Conservation (phyloP, 192 early-diverging fungal genomes). For the Rhizoclosmatium sp. region DNA sequence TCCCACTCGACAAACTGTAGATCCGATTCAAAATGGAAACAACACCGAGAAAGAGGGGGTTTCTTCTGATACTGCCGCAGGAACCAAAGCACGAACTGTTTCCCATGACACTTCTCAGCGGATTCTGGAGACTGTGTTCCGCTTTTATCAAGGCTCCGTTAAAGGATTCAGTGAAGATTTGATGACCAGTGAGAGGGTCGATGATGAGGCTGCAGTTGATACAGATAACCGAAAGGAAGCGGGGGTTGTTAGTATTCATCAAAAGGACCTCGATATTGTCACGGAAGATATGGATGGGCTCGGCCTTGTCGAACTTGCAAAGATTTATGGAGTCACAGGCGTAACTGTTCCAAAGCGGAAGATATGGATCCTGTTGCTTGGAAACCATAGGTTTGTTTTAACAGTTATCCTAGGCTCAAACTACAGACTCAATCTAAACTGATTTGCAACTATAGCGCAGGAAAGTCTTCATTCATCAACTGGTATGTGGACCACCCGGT, state of each 20-base stretch:
- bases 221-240: no score
- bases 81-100: background rate
- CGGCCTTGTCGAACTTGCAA: background rate
- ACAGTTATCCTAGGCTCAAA: background rate
- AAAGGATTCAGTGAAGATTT: background rate
- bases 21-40: background rate
- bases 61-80: background rate
- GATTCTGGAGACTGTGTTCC: conserved; percentile 22
- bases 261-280: background rate
- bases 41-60: background rate
- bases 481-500: conserved; percentile 25
- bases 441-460: background rate
- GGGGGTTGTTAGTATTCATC: background rate
- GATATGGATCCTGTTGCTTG: conserved; percentile 17
- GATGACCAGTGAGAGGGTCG: background rate
- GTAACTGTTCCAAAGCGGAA: conserved; percentile 14
- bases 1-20: background rate
- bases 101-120: conserved; percentile 9
- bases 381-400: background rate
- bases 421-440: conserved; percentile 1
- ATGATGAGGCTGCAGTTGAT: background rate
- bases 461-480: conserved; percentile 6
- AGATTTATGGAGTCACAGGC: conserved; percentile 1
- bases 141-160: background rate
- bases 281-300: background rate